phyloP scores from a whole-genome alignment of 2,329 filamentous ascomycete species.

The Colletotrichum australisinense region DNA sequence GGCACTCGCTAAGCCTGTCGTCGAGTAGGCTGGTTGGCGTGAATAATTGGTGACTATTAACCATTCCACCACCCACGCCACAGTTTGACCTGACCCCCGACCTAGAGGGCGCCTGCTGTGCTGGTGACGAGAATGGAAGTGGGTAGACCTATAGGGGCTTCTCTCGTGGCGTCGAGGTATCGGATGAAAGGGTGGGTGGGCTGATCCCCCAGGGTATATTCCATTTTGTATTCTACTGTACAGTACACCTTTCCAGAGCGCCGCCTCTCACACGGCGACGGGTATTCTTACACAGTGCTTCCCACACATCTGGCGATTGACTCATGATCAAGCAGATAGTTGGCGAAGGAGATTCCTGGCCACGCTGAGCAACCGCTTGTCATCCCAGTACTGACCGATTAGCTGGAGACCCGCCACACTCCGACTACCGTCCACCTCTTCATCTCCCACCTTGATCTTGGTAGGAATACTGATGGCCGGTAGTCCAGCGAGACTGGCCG shows the following conservation, averaged over 20 bases:
- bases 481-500: slow-evolving; percentile 90
- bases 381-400: slow-evolving; percentile 85
- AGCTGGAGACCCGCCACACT: slow-evolving; percentile 73
- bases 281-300: neutral
- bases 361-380: slow-evolving; percentile 70
- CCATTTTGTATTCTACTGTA: slow-evolving; percentile 3
- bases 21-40: neutral
- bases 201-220: slow-evolving; percentile 22
- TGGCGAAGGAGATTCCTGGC: slow-evolving; percentile 59
- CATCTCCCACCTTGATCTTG: slow-evolving; percentile 71
- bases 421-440: slow-evolving; percentile 44
- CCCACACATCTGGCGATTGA: neutral
- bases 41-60: neutral
- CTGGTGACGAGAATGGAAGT: neutral
- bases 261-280: neutral
- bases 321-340: slow-evolving; percentile 33
- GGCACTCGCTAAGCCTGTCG: neutral
- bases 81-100: neutral
- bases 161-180: neutral
- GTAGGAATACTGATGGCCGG: slow-evolving; percentile 86
- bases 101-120: neutral
- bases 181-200: neutral
- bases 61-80: neutral
- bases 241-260: neutral
- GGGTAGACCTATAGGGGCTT: neutral